Evolutionary conservation across 495 filamentous ascomycete species (phyloP).

Genomic region (Rostrohypoxylon terebratum): DNA sequence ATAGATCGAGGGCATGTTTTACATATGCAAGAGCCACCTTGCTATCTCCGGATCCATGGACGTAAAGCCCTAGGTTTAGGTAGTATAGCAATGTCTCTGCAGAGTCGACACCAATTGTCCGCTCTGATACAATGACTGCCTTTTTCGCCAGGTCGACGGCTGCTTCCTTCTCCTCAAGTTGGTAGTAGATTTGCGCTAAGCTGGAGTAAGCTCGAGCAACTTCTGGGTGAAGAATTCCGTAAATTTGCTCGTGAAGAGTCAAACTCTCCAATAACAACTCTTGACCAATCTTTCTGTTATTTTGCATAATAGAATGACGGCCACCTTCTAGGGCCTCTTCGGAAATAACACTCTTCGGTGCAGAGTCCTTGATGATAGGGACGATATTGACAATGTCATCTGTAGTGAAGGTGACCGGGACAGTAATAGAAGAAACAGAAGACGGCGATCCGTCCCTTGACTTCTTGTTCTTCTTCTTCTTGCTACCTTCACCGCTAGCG

Average conservation of each 20-base stretch:
- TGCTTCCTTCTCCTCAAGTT: slow-evolving; percentile 93
- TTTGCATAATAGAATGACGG: slow-evolving; percentile 91
- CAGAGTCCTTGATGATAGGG: slow-evolving; percentile 92
- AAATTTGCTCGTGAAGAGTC: slow-evolving; percentile 98
- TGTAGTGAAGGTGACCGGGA: slow-evolving; percentile 74
- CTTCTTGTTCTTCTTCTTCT: slow-evolving; percentile 91
- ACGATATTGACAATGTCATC: slow-evolving; percentile 93
- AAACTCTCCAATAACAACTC: slow-evolving; percentile 95
- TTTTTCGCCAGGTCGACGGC: slow-evolving; percentile 96
- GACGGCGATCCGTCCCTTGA: slow-evolving; percentile 60
- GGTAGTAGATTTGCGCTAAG: slow-evolving; percentile 93
- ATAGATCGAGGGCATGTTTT: slow-evolving; percentile 91
- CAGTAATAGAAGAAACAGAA: slow-evolving; percentile 62
- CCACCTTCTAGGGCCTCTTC: slow-evolving; percentile 97
- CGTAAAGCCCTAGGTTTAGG: slow-evolving; percentile 94
- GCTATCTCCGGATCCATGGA: slow-evolving; percentile 91
- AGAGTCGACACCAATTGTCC: slow-evolving; percentile 93
- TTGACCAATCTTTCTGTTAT: slow-evolving; percentile 95
- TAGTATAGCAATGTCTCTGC: slow-evolving; percentile 93
- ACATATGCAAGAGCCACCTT: slow-evolving; percentile 84
- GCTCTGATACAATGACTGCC: slow-evolving; percentile 93
- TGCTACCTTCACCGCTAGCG: slow-evolving; percentile 62
- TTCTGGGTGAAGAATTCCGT: slow-evolving; percentile 96
- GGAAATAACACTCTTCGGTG: slow-evolving; percentile 86
- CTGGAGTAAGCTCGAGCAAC: slow-evolving; percentile 95